Percentiles rank a stretch among this genome's conserved stretches.
These are phyloP conservation scores for Geosiphon pyriformis DNA, from an alignment of 192 early-diverging fungal genomes.

Conservation along the genomic window DNA sequence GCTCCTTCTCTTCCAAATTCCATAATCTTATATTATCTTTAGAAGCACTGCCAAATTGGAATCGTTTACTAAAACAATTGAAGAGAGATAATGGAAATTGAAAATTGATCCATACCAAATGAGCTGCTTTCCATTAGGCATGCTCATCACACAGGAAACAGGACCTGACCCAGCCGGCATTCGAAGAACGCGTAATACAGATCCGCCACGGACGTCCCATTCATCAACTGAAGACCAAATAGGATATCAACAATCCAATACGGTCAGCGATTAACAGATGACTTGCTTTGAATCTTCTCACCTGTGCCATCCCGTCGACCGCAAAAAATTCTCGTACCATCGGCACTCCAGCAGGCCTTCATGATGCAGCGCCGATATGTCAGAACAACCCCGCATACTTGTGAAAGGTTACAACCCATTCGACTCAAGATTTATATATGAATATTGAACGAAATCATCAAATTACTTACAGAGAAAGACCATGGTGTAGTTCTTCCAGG, in stretches of 20 bases:
- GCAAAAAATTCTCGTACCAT: conserved; percentile 74
- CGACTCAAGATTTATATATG: neutral
- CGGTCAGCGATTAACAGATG: too few species aligned
- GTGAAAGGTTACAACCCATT: neutral
- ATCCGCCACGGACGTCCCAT: conserved; percentile 66
- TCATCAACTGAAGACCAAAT: conserved; percentile 67
- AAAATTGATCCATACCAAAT: conserved; percentile 59
- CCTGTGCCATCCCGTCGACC: conserved; percentile 85
- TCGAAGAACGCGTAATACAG: conserved; percentile 63
- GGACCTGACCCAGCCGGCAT: conserved; percentile 88
- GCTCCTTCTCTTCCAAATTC: conserved; percentile 58
- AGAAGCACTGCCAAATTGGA: conserved; percentile 60
- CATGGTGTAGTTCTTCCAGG: conserved; percentile 69
- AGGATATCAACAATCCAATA: too few species aligned
- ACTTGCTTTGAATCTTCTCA: conserved; percentile 29
- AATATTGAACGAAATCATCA: conserved; percentile 17
- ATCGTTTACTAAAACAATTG: neutral
- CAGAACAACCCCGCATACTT: neutral
- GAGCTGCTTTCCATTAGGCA: conserved; percentile 79
- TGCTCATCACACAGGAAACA: conserved; percentile 65
- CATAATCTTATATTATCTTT: conserved; percentile 90
- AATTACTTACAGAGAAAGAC: conserved; percentile 54
- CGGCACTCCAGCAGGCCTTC: conserved; percentile 76
- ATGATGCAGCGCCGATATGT: neutral
- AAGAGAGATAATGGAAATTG: neutral